A percentile compares a stretch with the other conserved stretches of the same genome.
Evolutionary conservation across 176 grass and related monocot genomes (phyloP).

Genomic region (Coix lacrymajobi): DNA sequence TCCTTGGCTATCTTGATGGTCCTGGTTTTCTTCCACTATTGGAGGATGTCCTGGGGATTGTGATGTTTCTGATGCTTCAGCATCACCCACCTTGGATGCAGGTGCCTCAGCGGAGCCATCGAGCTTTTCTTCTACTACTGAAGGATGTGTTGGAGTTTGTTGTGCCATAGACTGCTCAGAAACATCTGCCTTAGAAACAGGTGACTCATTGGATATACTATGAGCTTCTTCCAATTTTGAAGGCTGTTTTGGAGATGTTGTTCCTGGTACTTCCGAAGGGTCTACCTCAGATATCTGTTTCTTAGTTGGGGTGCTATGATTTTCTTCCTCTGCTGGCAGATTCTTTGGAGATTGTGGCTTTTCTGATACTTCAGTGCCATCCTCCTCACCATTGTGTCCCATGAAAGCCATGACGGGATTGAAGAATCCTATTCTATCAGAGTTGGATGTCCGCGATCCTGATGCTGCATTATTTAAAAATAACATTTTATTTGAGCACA

Average conservation of each 20-base stretch:
- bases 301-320: slow-evolving; percentile 29
- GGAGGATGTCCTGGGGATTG: slow-evolving; percentile 6
- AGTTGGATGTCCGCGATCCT: slow-evolving; percentile 38
- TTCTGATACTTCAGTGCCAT: slow-evolving; percentile 36
- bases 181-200: slow-evolving; percentile 19
- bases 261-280: slow-evolving; percentile 37
- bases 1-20: slow-evolving; percentile 25
- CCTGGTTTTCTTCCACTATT: slow-evolving; percentile 32
- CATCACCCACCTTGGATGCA: not conserved
- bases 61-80: slow-evolving; percentile 18
- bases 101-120: slow-evolving; percentile 15
- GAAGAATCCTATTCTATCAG: slow-evolving; percentile 59
- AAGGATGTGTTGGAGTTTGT: slow-evolving; percentile 16
- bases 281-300: slow-evolving; percentile 33
- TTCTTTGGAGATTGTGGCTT: slow-evolving; percentile 28
- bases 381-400: slow-evolving; percentile 69
- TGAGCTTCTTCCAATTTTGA: slow-evolving; percentile 22
- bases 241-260: slow-evolving; percentile 39
- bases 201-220: slow-evolving; percentile 8
- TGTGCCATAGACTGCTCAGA: slow-evolving; percentile 16
- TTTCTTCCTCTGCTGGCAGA: slow-evolving; percentile 36
- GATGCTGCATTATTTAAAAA: slow-evolving; percentile 34
- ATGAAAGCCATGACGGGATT: slow-evolving; percentile 92
- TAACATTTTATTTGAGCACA: not conserved
- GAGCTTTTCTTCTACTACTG: slow-evolving; percentile 22